phyloP scores from a whole-genome alignment of 2,329 filamentous ascomycete species.

The Cladorrhinum sp. region DNA sequence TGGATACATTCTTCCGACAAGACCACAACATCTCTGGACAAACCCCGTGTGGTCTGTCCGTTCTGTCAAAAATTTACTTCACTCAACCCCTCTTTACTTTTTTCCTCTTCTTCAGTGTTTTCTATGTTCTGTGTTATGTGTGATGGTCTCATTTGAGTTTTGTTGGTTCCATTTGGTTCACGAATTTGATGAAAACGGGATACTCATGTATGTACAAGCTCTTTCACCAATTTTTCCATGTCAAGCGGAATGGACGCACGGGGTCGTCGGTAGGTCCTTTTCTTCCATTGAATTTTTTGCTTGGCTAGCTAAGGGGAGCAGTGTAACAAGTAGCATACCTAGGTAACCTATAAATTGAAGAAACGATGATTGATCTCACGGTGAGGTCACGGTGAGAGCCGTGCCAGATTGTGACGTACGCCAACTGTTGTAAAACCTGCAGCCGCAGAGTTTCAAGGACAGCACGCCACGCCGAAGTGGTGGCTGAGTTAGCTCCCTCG shows the following conservation, averaged over 20 bases:
- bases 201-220: neutral
- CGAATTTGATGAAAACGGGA: neutral
- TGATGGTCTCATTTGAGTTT: neutral
- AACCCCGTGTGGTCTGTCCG: constrained; percentile 10
- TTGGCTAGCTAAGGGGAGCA: neutral
- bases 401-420: neutral
- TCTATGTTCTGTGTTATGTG: constrained; percentile 8
- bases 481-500: neutral
- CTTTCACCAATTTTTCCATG: neutral
- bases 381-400: neutral
- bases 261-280: constrained; percentile 4
- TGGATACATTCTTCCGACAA: neutral
- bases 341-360: neutral
- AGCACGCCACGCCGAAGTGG: neutral
- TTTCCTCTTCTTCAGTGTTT: neutral
- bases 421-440: no score
- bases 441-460: neutral
- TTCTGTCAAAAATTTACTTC: constrained; percentile 9
- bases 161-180: neutral
- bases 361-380: neutral
- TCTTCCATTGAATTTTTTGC: neutral
- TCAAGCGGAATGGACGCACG: neutral
- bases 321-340: neutral
- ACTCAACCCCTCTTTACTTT: constrained; percentile 9
- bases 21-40: neutral